Evolutionary conservation across 1,284 basidiomycete genomes (phyloP).

Genomic region (Malassezia obtusa): DNA sequence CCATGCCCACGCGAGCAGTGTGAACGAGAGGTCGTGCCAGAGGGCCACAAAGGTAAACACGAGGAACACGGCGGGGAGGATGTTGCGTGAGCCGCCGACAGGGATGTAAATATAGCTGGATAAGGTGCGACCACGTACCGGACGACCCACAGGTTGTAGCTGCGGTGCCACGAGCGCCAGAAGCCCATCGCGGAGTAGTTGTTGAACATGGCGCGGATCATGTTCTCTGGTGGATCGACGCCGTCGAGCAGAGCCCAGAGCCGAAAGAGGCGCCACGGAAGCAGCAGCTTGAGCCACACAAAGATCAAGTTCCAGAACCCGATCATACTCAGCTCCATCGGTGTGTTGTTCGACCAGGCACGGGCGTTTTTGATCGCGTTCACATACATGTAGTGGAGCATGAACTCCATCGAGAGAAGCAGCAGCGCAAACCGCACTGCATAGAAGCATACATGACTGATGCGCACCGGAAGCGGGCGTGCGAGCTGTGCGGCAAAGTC

Average conservation of each 20-base stretch:
- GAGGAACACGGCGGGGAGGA: slow-evolving; percentile 62
- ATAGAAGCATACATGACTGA: slow-evolving; percentile 54
- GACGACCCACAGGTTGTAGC: slow-evolving; percentile 91
- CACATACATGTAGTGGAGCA: slow-evolving; percentile 90
- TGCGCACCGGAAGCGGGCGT: slow-evolving; percentile 23
- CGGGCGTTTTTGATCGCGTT: slow-evolving; percentile 86
- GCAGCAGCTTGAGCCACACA: slow-evolving; percentile 95
- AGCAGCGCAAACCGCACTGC: slow-evolving; percentile 63
- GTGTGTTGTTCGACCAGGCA: slow-evolving; percentile 61
- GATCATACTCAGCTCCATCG: slow-evolving; percentile 77
- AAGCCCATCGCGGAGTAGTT: slow-evolving; percentile 90
- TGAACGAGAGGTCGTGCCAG: slow-evolving; percentile 90
- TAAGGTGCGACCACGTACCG: slow-evolving; percentile 48
- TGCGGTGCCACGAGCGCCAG: slow-evolving; percentile 92
- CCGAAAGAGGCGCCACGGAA: slow-evolving; percentile 96
- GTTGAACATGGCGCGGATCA: slow-evolving; percentile 97
- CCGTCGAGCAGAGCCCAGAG: slow-evolving; percentile 84
- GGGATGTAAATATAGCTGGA: slow-evolving; percentile 78
- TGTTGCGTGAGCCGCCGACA: slow-evolving; percentile 64
- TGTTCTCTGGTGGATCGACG: slow-evolving; percentile 91
- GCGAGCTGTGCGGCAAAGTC: slow-evolving; percentile 84
- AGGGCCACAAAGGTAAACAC: slow-evolving; percentile 97
- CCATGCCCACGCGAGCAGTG: slow-evolving; percentile 92
- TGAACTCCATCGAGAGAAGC: slow-evolving; percentile 75
- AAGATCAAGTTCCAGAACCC: slow-evolving; percentile 95